These are phyloP conservation scores for Suillus plorans DNA, from an alignment of 768 basidiomycete species.

Conservation along the genomic window DNA sequence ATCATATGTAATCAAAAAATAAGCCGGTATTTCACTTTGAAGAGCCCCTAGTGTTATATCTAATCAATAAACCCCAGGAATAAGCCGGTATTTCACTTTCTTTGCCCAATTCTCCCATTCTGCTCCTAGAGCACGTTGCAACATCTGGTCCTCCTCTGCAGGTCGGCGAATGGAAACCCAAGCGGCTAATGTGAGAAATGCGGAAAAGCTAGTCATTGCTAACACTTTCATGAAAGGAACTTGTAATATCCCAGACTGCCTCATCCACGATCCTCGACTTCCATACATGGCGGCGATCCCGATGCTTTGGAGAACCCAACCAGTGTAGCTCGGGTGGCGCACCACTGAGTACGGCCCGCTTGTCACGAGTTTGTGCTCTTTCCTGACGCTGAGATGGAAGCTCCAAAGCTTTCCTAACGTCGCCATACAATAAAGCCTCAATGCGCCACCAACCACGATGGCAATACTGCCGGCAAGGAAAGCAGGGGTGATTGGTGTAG, in stretches of 20 bases:
- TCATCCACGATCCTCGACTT: conserved; percentile 13
- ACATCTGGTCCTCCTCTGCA: conserved; percentile 28
- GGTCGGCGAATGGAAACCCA: background rate
- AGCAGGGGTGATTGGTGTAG: conserved; percentile 8
- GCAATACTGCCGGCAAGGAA: conserved; percentile 17
- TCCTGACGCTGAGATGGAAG: conserved; percentile 24
- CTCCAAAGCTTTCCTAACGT: conserved; percentile 27
- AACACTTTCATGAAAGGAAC: background rate
- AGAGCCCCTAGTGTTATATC: too few relatives aligned
- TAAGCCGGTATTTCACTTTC: too few relatives aligned
- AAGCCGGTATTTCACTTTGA: too few relatives aligned
- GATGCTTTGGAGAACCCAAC: conserved; percentile 5
- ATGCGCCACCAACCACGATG: conserved; percentile 14
- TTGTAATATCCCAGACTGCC: conserved; percentile 10
- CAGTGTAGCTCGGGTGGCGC: conserved; percentile 31
- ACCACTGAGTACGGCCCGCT: conserved; percentile 28
- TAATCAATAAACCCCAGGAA: too few relatives aligned
- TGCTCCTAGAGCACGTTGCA: conserved; percentile 28
- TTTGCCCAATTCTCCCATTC: conserved; percentile 12
- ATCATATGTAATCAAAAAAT: too few relatives aligned
- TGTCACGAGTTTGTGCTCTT: conserved; percentile 26
- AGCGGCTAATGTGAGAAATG: too few relatives aligned
- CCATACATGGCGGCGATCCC: conserved; percentile 9
- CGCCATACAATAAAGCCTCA: conserved; percentile 27
- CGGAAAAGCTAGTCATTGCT: too few relatives aligned